A percentile compares a stretch with the other conserved stretches of the same genome.
phyloP scores from a whole-genome alignment of 805 yeast species.

The Yarrowia sp. region DNA sequence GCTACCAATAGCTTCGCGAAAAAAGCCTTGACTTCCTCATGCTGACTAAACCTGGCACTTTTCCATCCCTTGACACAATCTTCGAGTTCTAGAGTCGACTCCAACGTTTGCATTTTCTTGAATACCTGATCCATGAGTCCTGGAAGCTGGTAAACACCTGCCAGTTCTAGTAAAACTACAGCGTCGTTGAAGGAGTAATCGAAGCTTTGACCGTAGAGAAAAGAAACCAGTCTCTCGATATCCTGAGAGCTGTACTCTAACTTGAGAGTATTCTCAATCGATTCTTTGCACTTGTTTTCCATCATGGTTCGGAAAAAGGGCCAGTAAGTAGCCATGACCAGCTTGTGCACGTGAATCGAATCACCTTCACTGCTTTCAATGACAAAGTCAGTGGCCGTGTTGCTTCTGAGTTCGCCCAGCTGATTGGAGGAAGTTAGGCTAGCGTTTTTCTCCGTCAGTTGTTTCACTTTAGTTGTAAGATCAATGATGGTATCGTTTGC shows the following conservation, averaged over 20 bases:
- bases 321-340: background rate
- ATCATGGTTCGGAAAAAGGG: slow-evolving; percentile 1
- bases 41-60: background rate
- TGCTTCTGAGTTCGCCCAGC: background rate
- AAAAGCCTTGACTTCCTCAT: background rate
- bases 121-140: background rate
- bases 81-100: background rate
- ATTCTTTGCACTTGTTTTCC: background rate
- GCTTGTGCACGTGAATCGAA: background rate
- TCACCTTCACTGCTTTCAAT: background rate
- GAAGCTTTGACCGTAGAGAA: background rate
- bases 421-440: too few relatives aligned
- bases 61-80: background rate
- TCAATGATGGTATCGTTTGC: too few relatives aligned
- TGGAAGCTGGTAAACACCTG: background rate
- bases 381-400: background rate
- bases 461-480: too few relatives aligned
- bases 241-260: background rate
- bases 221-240: background rate
- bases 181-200: background rate
- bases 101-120: background rate
- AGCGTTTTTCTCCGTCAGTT: too few relatives aligned
- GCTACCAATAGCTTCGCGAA: background rate
- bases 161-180: background rate
- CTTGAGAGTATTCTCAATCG: background rate